Evolutionary conservation across 129 eudicot genomes (phyloP).

Genomic region (sunflower (Helianthus annuus)): HanXRQr2.0-SUNRISE NC_035441.2:174686419-174686918

Average conservation of each 20-base stretch:
- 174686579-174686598: too few relatives aligned
- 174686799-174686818: conserved; percentile 66
- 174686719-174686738: conserved; percentile 59
- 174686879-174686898: conserved; percentile 51
- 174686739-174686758: conserved; percentile 72
- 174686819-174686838: conserved; percentile 47
- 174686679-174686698: background rate
- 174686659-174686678: background rate
- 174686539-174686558: too few relatives aligned
- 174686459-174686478: too few relatives aligned
- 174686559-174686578: too few relatives aligned
- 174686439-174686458: too few relatives aligned
- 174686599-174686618: background rate
- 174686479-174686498: too few relatives aligned
- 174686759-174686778: conserved; percentile 87
- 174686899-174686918: conserved; percentile 68
- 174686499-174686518: too few relatives aligned
- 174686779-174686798: conserved; percentile 69
- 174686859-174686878: conserved; percentile 28
- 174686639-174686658: background rate
- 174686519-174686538: too few relatives aligned
- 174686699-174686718: conserved; percentile 25
- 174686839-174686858: conserved; percentile 59
- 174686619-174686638: background rate
- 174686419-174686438: too few relatives aligned